Conservation (phyloP, 371 early-diverging fungal species). For the Apophysomyces trapeziformis region DNA sequence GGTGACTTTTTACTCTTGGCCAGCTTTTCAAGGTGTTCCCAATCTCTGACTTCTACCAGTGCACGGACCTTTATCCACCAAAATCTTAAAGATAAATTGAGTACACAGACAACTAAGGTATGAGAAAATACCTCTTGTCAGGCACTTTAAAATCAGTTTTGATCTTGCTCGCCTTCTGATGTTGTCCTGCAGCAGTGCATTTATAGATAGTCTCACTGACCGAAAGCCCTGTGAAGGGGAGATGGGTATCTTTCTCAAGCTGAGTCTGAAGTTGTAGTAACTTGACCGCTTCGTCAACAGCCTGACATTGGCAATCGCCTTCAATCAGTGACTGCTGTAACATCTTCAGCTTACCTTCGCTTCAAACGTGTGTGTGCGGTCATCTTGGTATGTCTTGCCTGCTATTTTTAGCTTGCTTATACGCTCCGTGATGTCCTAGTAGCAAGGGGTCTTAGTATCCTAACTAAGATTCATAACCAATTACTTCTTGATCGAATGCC, state of each 20-base stretch:
- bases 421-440: slow-evolving; percentile 58
- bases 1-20: slow-evolving; percentile 82
- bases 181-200: slow-evolving; percentile 75
- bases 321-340: neutral
- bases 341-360: slow-evolving; percentile 57
- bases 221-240: slow-evolving; percentile 73
- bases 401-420: slow-evolving; percentile 74
- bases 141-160: slow-evolving; percentile 88
- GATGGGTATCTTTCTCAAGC: slow-evolving; percentile 74
- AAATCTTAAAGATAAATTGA: slow-evolving; percentile 44
- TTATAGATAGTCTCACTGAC: slow-evolving; percentile 88
- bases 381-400: slow-evolving; percentile 73
- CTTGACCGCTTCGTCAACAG: slow-evolving; percentile 75
- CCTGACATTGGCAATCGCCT: slow-evolving; percentile 37
- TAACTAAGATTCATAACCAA: slow-evolving; percentile 6
- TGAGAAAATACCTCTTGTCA: slow-evolving; percentile 67
- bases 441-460: too few relatives aligned
- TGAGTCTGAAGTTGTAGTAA: slow-evolving; percentile 75
- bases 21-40: slow-evolving; percentile 86
- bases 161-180: slow-evolving; percentile 74
- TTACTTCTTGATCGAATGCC: slow-evolving; percentile 62
- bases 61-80: slow-evolving; percentile 89
- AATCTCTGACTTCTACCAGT: slow-evolving; percentile 83
- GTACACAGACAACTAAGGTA: neutral
- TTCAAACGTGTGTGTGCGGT: slow-evolving; percentile 74